A percentile compares a stretch with the other conserved stretches of the same genome.
Evolutionary conservation across 139 green algal species (phyloP).

Genomic region (Chlorella sp.): DNA sequence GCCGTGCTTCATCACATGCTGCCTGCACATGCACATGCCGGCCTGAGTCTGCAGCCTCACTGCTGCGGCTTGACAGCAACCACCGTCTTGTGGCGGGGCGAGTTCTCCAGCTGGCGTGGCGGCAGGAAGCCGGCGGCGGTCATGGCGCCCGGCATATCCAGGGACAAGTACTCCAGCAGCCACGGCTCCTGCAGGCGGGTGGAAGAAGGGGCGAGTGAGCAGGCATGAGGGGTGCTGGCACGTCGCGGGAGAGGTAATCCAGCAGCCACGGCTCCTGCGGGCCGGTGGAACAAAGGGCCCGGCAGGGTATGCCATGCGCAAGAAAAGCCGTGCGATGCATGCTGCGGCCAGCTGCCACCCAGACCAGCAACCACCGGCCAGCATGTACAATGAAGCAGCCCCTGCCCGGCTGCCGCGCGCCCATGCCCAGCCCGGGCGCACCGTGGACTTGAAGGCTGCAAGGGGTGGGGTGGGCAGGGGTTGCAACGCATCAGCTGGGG

Average conservation of each 20-base stretch:
- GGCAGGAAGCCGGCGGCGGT: constrained; percentile 53
- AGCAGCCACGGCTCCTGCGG: constrained; percentile 79
- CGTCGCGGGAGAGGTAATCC: constrained; percentile 73
- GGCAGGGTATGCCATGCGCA: too few species aligned
- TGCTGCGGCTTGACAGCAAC: constrained; percentile 60
- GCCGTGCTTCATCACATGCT: too few species aligned
- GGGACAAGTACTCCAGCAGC: constrained; percentile 69
- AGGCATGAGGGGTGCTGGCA: constrained; percentile 45
- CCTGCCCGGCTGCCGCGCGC: too few species aligned
- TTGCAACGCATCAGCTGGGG: not conserved
- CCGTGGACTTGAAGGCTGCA: constrained; percentile 76
- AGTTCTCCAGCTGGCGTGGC: constrained; percentile 48
- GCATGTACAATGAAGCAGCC: too few species aligned
- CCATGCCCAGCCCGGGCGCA: too few species aligned
- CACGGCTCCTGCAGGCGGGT: constrained; percentile 59
- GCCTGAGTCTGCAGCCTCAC: too few species aligned
- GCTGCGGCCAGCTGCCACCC: too few species aligned
- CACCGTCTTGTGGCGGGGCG: constrained; percentile 65
- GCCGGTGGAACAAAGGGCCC: too few species aligned
- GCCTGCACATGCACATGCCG: too few species aligned
- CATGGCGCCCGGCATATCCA: constrained; percentile 64
- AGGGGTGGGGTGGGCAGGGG: too few species aligned
- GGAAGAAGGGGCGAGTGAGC: constrained; percentile 51
- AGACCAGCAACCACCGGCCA: too few species aligned
- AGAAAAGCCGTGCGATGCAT: too few species aligned